phyloP scores from a whole-genome alignment of 2,329 filamentous ascomycete species.

The Neofusicoccum umdonicola region DNA sequence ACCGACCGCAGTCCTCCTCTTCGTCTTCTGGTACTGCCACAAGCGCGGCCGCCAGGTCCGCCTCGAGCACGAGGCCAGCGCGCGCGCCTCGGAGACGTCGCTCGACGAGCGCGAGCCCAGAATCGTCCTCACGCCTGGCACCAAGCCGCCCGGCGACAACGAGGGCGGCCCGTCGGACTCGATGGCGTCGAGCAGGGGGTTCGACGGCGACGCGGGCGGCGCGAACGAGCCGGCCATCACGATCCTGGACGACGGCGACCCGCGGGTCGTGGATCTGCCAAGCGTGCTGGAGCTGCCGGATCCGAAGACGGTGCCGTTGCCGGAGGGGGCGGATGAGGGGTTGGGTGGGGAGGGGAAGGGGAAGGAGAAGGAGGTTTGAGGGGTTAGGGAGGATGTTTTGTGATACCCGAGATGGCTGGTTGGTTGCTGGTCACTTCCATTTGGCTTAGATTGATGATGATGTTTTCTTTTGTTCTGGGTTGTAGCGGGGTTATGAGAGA shows the following conservation, averaged over 20 bases:
- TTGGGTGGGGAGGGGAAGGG: not conserved
- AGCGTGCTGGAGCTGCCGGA: slow-evolving; percentile 37
- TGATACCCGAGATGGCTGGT: too few relatives aligned
- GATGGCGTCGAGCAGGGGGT: slow-evolving; percentile 16
- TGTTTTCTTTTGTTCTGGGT: too few relatives aligned
- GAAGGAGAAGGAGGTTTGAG: not conserved
- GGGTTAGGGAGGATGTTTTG: too few relatives aligned
- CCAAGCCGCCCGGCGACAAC: not conserved
- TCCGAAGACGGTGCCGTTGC: slow-evolving; percentile 24
- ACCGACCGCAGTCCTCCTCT: slow-evolving; percentile 64
- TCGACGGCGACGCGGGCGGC: not conserved
- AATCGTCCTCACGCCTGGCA: slow-evolving; percentile 16
- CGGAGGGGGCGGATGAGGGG: slow-evolving; percentile 6
- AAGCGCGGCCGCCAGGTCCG: slow-evolving; percentile 87
- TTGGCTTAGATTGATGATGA: too few relatives aligned
- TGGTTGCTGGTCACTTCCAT: too few relatives aligned
- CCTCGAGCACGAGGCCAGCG: slow-evolving; percentile 59
- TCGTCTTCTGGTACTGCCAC: slow-evolving; percentile 97
- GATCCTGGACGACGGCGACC: slow-evolving; percentile 23
- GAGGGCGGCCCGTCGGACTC: not conserved
- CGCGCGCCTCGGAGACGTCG: slow-evolving; percentile 26
- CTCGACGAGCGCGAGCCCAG: slow-evolving; percentile 24
- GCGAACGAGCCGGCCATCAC: slow-evolving; percentile 28
- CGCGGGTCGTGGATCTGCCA: slow-evolving; percentile 33
- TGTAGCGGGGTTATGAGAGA: too few relatives aligned